These are phyloP conservation scores for Thelephora terrestris DNA, from an alignment of 1,284 basidiomycete species.

Conservation along the genomic window DNA sequence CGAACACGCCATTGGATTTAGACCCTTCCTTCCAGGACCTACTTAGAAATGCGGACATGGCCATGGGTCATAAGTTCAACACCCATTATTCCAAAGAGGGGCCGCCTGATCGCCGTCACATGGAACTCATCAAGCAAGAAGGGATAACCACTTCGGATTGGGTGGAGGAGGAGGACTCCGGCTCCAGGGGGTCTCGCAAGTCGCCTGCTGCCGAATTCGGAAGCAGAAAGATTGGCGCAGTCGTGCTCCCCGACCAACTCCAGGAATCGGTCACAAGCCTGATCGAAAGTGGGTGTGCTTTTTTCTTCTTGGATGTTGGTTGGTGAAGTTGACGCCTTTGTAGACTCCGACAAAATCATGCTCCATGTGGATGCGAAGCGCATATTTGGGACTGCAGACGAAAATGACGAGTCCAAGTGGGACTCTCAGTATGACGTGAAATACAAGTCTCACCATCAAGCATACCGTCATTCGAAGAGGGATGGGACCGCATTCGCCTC, in stretches of 20 bases:
- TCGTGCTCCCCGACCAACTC: constrained; percentile 63
- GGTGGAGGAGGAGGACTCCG: constrained; percentile 17
- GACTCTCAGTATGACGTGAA: constrained; percentile 38
- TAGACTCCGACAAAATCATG: constrained; percentile 54
- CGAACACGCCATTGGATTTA: constrained; percentile 40
- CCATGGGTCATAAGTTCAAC: constrained; percentile 26
- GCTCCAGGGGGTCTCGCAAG: constrained; percentile 39
- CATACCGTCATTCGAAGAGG: constrained; percentile 44
- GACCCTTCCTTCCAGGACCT: constrained; percentile 53
- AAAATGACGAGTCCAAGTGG: constrained; percentile 34
- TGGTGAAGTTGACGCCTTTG: neutral
- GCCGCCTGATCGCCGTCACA: constrained; percentile 30
- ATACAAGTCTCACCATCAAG: constrained; percentile 51
- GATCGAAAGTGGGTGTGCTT: constrained; percentile 41
- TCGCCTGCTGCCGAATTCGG: constrained; percentile 78
- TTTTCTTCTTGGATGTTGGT: constrained; percentile 1
- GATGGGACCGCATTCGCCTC: constrained; percentile 70
- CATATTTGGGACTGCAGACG: constrained; percentile 38
- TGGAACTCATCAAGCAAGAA: constrained; percentile 38
- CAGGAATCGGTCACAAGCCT: constrained; percentile 45
- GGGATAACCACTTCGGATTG: constrained; percentile 14
- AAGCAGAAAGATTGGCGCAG: constrained; percentile 56
- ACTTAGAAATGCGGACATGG: constrained; percentile 56
- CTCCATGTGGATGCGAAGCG: constrained; percentile 62
- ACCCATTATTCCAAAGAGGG: constrained; percentile 5